These are phyloP conservation scores for Geosmithia putterillii DNA, from an alignment of 2,329 filamentous ascomycete genomes.

Conservation along the genomic window DNA sequence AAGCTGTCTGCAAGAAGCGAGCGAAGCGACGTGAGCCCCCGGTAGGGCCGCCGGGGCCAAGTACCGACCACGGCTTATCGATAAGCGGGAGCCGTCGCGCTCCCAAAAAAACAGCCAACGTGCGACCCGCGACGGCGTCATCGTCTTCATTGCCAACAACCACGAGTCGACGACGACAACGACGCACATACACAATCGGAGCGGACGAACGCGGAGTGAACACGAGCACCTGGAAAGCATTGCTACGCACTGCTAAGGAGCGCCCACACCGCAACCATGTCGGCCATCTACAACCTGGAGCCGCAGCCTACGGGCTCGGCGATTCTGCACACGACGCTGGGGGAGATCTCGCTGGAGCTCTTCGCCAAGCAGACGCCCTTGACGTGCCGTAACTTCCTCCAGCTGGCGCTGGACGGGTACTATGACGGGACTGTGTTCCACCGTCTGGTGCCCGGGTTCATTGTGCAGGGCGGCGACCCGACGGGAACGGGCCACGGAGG, in stretches of 20 bases:
- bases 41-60: no score
- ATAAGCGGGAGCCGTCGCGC: no score
- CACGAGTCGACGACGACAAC: no score
- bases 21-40: no score
- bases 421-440: constrained; percentile 93
- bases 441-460: constrained; percentile 80
- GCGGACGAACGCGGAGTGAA: no score
- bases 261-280: constrained; percentile 43
- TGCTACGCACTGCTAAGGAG: not conserved
- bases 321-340: constrained; percentile 78
- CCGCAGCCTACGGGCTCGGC: constrained; percentile 88
- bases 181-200: no score
- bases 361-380: constrained; percentile 92
- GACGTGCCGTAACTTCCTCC: constrained; percentile 88
- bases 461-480: constrained; percentile 89
- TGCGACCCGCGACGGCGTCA: no score
- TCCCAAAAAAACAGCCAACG: no score
- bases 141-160: no score
- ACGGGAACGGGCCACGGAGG: constrained; percentile 87
- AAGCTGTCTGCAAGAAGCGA: no score
- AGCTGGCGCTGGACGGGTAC: constrained; percentile 89
- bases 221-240: no score
- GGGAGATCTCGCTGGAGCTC: constrained; percentile 82
- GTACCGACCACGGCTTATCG: no score
- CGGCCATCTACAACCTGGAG: constrained; percentile 84